These are phyloP conservation scores for Penicillium paradoxum DNA, from an alignment of 495 filamentous ascomycete genomes.

Conservation along the genomic window DNA sequence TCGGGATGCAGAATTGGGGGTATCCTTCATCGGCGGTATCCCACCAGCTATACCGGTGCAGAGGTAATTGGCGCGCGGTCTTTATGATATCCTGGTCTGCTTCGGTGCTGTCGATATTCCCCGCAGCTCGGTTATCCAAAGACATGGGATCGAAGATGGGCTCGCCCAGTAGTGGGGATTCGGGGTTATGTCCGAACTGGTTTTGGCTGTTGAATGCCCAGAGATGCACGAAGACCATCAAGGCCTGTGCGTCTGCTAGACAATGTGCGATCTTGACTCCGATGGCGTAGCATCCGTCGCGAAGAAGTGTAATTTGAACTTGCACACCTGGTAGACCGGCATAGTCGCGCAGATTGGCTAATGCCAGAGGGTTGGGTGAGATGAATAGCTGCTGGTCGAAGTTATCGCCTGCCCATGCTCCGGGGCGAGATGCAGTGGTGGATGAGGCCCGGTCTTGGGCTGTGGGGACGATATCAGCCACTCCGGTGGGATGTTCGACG, in stretches of 20 bases:
- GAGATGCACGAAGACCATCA: constrained; percentile 44
- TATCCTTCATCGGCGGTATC: constrained; percentile 7
- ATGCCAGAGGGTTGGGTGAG: neutral
- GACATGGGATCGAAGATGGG: constrained; percentile 26
- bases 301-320: constrained; percentile 37
- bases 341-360: constrained; percentile 2
- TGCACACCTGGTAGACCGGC: constrained; percentile 24
- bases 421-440: constrained; percentile 2
- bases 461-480: constrained; percentile 2
- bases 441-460: constrained; percentile 1
- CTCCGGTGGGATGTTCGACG: neutral
- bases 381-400: constrained; percentile 5
- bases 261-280: constrained; percentile 41
- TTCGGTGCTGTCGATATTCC: constrained; percentile 24
- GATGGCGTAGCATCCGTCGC: constrained; percentile 39
- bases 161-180: neutral
- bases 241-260: constrained; percentile 42
- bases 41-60: constrained; percentile 35
- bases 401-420: constrained; percentile 6
- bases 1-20: neutral
- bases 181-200: neutral
- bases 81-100: constrained; percentile 16
- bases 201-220: constrained; percentile 33
- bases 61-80: constrained; percentile 15
- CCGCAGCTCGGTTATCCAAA: constrained; percentile 24